Conservation (phyloP, 2,329 filamentous ascomycete species). For the Venturia pyrina region DNA sequence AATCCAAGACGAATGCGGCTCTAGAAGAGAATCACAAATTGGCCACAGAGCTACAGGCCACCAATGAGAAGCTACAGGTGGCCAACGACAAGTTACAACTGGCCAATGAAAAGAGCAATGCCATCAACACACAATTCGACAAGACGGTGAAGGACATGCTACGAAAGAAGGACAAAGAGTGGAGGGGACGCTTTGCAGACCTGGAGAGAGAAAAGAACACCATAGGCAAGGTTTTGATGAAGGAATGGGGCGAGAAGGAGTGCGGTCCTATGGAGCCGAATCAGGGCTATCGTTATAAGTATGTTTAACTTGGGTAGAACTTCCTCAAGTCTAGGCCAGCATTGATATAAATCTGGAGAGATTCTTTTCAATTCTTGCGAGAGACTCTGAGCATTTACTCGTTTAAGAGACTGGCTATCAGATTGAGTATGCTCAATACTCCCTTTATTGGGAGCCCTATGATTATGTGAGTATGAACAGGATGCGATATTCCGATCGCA, state of each 20-base stretch:
- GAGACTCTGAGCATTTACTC: neutral
- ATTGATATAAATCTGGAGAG: neutral
- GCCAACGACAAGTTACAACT: neutral
- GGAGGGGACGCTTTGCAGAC: constrained; percentile 12
- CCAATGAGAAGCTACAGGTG: neutral
- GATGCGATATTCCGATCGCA: too few relatives aligned
- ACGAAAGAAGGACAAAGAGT: constrained; percentile 11
- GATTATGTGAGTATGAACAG: too few relatives aligned
- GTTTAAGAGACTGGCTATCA: neutral
- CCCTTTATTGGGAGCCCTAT: too few relatives aligned
- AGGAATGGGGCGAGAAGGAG: constrained; percentile 65
- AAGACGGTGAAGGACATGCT: constrained; percentile 10
- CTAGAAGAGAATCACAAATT: neutral
- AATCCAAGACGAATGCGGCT: neutral
- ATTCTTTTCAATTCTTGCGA: neutral
- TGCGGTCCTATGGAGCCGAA: constrained; percentile 21
- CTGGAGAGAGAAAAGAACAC: constrained; percentile 21
- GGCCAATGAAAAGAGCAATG: neutral
- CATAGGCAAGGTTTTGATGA: constrained; percentile 49
- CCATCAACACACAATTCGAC: constrained; percentile 12
- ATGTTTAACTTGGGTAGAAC: neutral
- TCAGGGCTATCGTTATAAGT: constrained; percentile 24
- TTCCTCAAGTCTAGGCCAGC: neutral
- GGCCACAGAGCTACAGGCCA: neutral
- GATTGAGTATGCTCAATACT: neutral